phyloP scores from a whole-genome alignment of 2,329 filamentous ascomycete genomes.

The Alternaria arbusti region DNA sequence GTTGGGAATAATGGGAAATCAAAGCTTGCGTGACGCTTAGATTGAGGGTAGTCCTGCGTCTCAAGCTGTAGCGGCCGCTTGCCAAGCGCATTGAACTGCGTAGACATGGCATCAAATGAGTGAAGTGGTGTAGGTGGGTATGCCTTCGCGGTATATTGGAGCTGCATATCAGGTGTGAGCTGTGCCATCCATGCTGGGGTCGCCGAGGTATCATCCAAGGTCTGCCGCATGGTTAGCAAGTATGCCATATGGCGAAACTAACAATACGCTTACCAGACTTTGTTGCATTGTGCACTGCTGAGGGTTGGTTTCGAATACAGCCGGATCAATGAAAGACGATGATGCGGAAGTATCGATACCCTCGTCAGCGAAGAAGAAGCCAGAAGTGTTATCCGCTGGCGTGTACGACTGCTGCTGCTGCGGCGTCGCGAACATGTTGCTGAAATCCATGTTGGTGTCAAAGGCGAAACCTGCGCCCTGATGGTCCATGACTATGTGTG shows the following conservation, averaged over 20 bases:
- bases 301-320: constrained; percentile 26
- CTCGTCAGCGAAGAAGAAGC: constrained; percentile 44
- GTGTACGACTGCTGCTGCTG: constrained; percentile 26
- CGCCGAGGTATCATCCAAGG: constrained; percentile 44
- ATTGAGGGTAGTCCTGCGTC: constrained; percentile 38
- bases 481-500: constrained; percentile 27
- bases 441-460: constrained; percentile 42
- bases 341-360: constrained; percentile 40
- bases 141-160: constrained; percentile 23
- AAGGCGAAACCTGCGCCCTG: constrained; percentile 42
- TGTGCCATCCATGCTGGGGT: constrained; percentile 35
- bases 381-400: constrained; percentile 40
- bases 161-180: constrained; percentile 24
- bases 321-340: constrained; percentile 26
- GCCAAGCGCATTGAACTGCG: constrained; percentile 27
- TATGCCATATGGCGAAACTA: neutral
- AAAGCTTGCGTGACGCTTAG: constrained; percentile 40
- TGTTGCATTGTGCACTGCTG: constrained; percentile 33
- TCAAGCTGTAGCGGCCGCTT: constrained; percentile 44
- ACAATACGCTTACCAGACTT: constrained; percentile 34
- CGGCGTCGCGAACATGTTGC: constrained; percentile 32
- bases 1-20: constrained; percentile 35
- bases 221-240: constrained; percentile 19
- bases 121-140: constrained; percentile 37
- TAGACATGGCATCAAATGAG: constrained; percentile 35